Evolutionary conservation across 441 rosid species (phyloP).

Genomic region (Bruguiera hainesii): DNA sequence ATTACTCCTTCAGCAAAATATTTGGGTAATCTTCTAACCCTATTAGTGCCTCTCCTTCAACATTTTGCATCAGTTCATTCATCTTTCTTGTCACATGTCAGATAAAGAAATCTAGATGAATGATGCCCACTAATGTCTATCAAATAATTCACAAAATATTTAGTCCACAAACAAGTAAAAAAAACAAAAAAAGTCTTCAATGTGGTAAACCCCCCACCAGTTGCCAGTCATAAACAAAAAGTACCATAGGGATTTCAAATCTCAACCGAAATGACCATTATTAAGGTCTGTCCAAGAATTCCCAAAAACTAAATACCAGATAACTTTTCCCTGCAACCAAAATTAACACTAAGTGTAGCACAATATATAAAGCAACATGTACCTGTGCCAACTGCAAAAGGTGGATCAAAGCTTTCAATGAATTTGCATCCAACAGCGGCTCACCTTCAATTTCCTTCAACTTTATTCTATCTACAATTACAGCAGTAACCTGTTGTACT

Average conservation of each 20-base stretch:
- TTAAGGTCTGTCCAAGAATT: neutral
- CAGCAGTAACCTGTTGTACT: constrained; percentile 67
- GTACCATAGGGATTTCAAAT: neutral
- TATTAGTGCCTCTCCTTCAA: too few relatives aligned
- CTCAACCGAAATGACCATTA: neutral
- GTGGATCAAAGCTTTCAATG: constrained; percentile 78
- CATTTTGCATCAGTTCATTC: too few relatives aligned
- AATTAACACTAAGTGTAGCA: constrained; percentile 11
- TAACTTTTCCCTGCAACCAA: constrained; percentile 6
- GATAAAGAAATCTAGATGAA: too few relatives aligned
- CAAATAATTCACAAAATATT: too few relatives aligned
- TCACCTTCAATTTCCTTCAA: constrained; percentile 88
- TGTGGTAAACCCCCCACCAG: too few relatives aligned
- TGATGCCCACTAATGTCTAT: too few relatives aligned
- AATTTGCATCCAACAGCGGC: constrained; percentile 71
- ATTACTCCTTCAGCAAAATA: too few relatives aligned
- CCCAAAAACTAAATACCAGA: neutral
- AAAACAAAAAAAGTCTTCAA: too few relatives aligned
- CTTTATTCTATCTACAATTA: constrained; percentile 63
- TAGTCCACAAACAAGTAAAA: too few relatives aligned
- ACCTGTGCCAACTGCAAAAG: constrained; percentile 92
- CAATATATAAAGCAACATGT: constrained; percentile 19
- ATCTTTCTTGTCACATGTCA: too few relatives aligned
- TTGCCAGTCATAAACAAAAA: too few relatives aligned
- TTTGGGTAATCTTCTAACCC: too few relatives aligned